phyloP scores from a whole-genome alignment of 768 basidiomycete species.

The Mycena leptocephala region DNA sequence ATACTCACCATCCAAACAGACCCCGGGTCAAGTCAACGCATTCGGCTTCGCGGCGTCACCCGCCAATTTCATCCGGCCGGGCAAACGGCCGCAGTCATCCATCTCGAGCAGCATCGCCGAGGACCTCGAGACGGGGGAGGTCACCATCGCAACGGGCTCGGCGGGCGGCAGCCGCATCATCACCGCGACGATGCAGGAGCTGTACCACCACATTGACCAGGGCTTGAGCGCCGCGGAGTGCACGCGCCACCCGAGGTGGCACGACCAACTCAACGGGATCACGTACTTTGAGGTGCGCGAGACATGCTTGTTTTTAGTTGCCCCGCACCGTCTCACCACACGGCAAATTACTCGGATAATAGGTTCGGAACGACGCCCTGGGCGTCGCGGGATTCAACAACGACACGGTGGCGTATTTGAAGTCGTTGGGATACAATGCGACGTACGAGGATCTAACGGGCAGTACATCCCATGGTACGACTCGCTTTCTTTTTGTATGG shows the following conservation, averaged over 20 bases:
- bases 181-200: constrained; percentile 54
- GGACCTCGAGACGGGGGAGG: constrained; percentile 49
- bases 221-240: constrained; percentile 40
- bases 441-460: constrained; percentile 27
- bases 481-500: not conserved
- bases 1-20: not conserved
- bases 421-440: constrained; percentile 32
- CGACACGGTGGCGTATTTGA: constrained; percentile 35
- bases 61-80: constrained; percentile 49
- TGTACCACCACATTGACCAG: constrained; percentile 54
- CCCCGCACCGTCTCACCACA: not conserved
- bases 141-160: constrained; percentile 54
- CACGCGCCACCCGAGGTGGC: constrained; percentile 41
- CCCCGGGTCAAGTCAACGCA: constrained; percentile 43
- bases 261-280: constrained; percentile 42
- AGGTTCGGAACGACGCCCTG: not conserved
- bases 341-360: too few species aligned
- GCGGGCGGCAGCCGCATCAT: constrained; percentile 56
- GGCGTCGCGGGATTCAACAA: constrained; percentile 37
- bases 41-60: constrained; percentile 58
- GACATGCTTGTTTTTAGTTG: not conserved
- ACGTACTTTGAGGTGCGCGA: constrained; percentile 40
- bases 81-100: constrained; percentile 51
- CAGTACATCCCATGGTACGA: constrained; percentile 28
- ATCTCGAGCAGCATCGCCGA: constrained; percentile 55